A percentile compares a stretch with the other conserved stretches of the same genome.
These are phyloP conservation scores for Globisporangium cederbergense DNA, from an alignment of 352 stramenopile genomes.

Conservation along the genomic window DNA sequence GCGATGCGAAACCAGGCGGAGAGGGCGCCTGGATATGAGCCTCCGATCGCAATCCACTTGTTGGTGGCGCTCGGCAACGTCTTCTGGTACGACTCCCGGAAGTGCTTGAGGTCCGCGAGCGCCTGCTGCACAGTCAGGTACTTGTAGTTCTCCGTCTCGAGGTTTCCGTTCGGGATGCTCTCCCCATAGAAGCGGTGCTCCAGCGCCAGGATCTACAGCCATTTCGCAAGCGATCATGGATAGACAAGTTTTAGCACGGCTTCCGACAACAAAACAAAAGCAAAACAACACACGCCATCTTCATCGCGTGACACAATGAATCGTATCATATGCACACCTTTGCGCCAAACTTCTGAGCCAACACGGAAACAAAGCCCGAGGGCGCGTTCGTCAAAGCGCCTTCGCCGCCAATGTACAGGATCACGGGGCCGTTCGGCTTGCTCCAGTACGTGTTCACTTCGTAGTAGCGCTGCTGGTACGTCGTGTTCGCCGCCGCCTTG, in stretches of 20 bases:
- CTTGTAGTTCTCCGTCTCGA: constrained; percentile 69
- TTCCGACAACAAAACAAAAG: neutral
- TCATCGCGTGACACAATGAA: neutral
- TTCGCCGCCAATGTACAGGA: constrained; percentile 87
- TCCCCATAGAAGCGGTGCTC: constrained; percentile 89
- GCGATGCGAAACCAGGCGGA: constrained; percentile 79
- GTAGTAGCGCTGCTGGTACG: constrained; percentile 79
- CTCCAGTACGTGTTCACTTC: constrained; percentile 62
- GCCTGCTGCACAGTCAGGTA: constrained; percentile 85
- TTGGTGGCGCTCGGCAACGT: constrained; percentile 25
- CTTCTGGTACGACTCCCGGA: constrained; percentile 67
- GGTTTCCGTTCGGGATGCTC: constrained; percentile 70
- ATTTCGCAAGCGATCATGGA: neutral
- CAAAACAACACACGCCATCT: neutral
- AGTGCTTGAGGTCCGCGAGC: constrained; percentile 82
- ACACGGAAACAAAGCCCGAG: constrained; percentile 59
- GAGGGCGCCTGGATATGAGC: constrained; percentile 81
- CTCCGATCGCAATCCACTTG: constrained; percentile 76
- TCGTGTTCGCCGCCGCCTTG: constrained; percentile 20
- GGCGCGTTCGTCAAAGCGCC: constrained; percentile 57
- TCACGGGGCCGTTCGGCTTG: constrained; percentile 51
- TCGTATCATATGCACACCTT: constrained; percentile 33
- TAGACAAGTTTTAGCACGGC: neutral
- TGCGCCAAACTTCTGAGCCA: constrained; percentile 71
- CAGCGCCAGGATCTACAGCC: constrained; percentile 61